These are phyloP conservation scores for Eucalyptus pauciflora DNA, from an alignment of 345 rosid species.

Conservation along the genomic window DNA sequence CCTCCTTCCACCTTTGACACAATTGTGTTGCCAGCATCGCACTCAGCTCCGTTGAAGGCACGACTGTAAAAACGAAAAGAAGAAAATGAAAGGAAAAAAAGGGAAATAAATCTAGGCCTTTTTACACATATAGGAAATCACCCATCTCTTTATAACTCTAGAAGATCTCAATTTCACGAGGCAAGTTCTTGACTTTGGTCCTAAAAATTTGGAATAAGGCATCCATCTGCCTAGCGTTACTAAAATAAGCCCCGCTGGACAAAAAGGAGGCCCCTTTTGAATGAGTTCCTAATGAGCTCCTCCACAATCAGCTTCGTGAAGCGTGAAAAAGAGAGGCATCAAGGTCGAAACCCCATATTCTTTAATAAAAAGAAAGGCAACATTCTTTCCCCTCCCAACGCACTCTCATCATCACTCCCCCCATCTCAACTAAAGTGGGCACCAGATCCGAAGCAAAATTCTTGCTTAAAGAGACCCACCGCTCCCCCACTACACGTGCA, in stretches of 20 bases:
- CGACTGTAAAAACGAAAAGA: neutral
- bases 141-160: neutral
- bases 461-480: neutral
- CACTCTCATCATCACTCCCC: neutral
- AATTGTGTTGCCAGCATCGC: neutral
- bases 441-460: neutral
- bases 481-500: neutral
- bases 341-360: neutral
- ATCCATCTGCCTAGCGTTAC: neutral
- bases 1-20: neutral
- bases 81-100: neutral
- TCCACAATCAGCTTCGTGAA: neutral
- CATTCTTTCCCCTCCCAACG: neutral
- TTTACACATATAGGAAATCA: neutral
- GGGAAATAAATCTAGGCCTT: neutral
- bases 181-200: neutral
- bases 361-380: neutral
- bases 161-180: neutral
- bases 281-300: neutral
- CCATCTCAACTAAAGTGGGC: neutral
- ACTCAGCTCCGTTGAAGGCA: neutral
- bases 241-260: neutral
- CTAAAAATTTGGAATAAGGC: neutral
- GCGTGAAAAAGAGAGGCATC: neutral
- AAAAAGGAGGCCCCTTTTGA: neutral